Conservation (phyloP, 768 basidiomycete genomes). For the Collybiopsis luxurians region DNA sequence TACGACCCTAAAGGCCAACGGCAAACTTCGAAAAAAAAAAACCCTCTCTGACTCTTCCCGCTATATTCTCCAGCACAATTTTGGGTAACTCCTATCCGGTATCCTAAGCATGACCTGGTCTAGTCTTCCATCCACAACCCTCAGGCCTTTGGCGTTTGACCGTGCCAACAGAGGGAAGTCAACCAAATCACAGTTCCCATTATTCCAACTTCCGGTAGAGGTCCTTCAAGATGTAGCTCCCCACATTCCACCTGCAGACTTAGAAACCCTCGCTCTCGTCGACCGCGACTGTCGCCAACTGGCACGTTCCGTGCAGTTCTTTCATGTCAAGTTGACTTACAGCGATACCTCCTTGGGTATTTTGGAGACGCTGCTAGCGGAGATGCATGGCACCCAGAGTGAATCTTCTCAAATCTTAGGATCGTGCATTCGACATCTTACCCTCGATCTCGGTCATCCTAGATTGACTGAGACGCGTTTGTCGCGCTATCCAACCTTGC, state of each 20-base stretch:
- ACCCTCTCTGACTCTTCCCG: too few species aligned
- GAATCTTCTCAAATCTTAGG: conserved; percentile 9
- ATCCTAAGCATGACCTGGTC: not conserved
- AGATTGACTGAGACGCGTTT: conserved; percentile 1
- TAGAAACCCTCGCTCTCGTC: conserved; percentile 22
- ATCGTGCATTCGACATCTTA: conserved; percentile 21
- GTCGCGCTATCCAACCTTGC: not conserved
- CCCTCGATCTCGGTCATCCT: conserved; percentile 8
- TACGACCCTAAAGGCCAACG: too few species aligned
- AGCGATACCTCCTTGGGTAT: conserved; percentile 10
- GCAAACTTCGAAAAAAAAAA: too few species aligned
- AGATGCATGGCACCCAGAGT: not conserved
- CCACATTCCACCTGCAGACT: conserved; percentile 21
- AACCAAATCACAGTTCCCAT: conserved; percentile 18
- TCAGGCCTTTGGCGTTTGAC: conserved; percentile 19
- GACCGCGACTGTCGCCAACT: conserved; percentile 24
- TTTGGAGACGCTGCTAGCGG: conserved; percentile 8
- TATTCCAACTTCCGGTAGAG: conserved; percentile 27
- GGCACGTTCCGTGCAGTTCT: conserved; percentile 21
- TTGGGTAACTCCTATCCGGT: not conserved
- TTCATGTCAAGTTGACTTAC: conserved; percentile 17
- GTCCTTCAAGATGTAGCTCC: conserved; percentile 21
- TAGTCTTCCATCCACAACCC: not conserved
- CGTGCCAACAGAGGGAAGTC: conserved; percentile 17
- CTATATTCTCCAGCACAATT: too few species aligned